Evolutionary conservation across 2,329 filamentous ascomycete genomes (phyloP).

Genomic region (Pseudogymnoascus sp.): DNA sequence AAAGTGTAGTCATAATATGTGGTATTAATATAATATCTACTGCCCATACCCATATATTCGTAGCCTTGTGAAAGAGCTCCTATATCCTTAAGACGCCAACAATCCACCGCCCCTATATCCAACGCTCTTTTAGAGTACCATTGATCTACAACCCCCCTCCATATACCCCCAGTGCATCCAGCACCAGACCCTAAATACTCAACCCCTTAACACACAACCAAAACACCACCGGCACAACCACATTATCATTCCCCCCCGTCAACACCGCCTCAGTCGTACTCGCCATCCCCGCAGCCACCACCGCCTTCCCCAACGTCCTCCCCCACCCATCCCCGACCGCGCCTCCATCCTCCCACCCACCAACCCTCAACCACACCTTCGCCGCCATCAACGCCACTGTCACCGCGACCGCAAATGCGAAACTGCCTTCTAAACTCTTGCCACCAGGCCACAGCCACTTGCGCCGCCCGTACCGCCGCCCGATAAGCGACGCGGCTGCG

Average conservation of each 20-base stretch:
- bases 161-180: background rate
- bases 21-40: slow-evolving; percentile 2
- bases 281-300: slow-evolving; percentile 68
- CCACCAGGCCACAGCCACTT: slow-evolving; percentile 98
- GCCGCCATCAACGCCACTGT: slow-evolving; percentile 65
- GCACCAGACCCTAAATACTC: slow-evolving; percentile 11
- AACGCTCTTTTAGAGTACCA: background rate
- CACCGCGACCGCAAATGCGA: slow-evolving; percentile 78
- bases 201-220: slow-evolving; percentile 86
- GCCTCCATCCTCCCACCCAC: slow-evolving; percentile 72
- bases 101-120: background rate
- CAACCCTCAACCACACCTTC: slow-evolving; percentile 67
- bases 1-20: slow-evolving; percentile 1
- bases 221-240: slow-evolving; percentile 85
- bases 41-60: background rate
- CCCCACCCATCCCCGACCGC: slow-evolving; percentile 62
- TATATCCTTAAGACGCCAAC: slow-evolving; percentile 8
- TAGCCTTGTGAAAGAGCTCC: slow-evolving; percentile 8
- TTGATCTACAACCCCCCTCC: background rate
- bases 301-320: slow-evolving; percentile 62
- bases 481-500: slow-evolving; percentile 84
- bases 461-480: slow-evolving; percentile 72
- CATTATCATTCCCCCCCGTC: slow-evolving; percentile 97
- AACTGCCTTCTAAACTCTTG: slow-evolving; percentile 83
- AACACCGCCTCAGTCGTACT: slow-evolving; percentile 92